A percentile compares a stretch with the other conserved stretches of the same genome.
phyloP scores from a whole-genome alignment of 106 monocot genomes.

The Vanilla planifolia region DNA sequence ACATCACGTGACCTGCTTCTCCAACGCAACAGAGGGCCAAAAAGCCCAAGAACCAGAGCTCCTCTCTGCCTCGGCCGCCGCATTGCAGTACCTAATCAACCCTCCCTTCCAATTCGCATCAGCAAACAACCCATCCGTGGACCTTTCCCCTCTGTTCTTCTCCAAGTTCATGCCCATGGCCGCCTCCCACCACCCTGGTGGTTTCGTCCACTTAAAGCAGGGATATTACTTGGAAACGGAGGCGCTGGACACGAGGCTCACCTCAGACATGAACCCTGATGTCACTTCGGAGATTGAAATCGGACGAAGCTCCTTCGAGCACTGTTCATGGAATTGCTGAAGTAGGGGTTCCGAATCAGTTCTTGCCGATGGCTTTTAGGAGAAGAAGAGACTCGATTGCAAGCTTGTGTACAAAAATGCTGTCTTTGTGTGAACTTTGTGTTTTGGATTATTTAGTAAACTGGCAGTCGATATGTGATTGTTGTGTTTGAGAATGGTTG shows the following conservation, averaged over 20 bases:
- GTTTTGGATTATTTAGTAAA: neutral
- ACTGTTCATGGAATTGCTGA: constrained; percentile 1
- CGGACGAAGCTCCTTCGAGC: neutral
- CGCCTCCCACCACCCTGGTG: neutral
- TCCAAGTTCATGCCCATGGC: neutral
- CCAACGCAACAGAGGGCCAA: constrained; percentile 27
- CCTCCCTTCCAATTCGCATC: neutral
- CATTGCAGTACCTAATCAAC: neutral
- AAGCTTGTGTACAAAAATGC: neutral
- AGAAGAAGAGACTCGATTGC: neutral
- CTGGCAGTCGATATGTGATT: neutral
- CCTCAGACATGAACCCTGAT: neutral
- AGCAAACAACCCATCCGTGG: neutral
- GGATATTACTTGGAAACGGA: constrained; percentile 5
- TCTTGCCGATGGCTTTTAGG: neutral
- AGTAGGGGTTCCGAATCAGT: neutral
- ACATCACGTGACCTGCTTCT: constrained; percentile 65
- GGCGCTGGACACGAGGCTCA: neutral
- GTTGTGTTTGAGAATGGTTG: neutral
- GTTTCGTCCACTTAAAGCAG: neutral
- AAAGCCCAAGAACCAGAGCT: neutral
- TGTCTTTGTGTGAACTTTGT: neutral
- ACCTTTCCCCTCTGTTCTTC: too few species aligned
- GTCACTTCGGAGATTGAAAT: neutral
- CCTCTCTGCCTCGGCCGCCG: neutral